Evolutionary conservation across 2,329 filamentous ascomycete genomes (phyloP).

Genomic region (Penicillium fuscoglaucum): DNA sequence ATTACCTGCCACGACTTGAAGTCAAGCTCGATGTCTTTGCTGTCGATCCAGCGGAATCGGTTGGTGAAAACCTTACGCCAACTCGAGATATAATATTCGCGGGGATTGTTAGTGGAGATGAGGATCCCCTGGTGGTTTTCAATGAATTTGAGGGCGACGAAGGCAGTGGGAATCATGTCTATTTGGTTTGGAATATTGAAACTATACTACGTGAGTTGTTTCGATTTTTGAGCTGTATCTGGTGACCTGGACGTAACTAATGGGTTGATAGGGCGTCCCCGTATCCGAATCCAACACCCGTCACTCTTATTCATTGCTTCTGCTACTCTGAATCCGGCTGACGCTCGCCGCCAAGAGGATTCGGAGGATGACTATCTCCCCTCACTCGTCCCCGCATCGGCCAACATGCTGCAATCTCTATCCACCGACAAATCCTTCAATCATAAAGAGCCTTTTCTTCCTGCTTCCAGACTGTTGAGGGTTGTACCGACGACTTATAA

Average conservation of each 20-base stretch:
- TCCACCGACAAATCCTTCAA: constrained; percentile 50
- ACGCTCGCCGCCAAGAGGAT: constrained; percentile 37
- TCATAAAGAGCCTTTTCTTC: constrained; percentile 54
- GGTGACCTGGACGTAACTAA: not conserved
- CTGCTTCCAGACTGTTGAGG: constrained; percentile 58
- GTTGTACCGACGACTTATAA: constrained; percentile 54
- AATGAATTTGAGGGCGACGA: constrained; percentile 45
- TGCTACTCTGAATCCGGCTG: constrained; percentile 47
- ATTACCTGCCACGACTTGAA: constrained; percentile 51
- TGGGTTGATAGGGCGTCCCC: constrained; percentile 39
- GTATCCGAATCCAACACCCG: constrained; percentile 57
- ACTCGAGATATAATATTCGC: constrained; percentile 48
- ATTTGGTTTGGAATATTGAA: constrained; percentile 48
- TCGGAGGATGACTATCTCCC: constrained; percentile 55
- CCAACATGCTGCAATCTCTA: constrained; percentile 59
- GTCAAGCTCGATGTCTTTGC: constrained; percentile 54
- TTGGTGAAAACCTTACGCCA: constrained; percentile 40
- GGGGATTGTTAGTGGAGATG: constrained; percentile 37
- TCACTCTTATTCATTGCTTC: constrained; percentile 56
- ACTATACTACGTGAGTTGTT: constrained; percentile 42
- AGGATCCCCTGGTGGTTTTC: constrained; percentile 48
- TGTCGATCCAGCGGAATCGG: constrained; percentile 42
- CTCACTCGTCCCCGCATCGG: constrained; percentile 55
- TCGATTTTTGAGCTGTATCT: not conserved
- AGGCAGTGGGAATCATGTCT: constrained; percentile 42